Base-by-base conservation (phyloP, 306 rosid species). In the Cicer cuneatum region DNA sequence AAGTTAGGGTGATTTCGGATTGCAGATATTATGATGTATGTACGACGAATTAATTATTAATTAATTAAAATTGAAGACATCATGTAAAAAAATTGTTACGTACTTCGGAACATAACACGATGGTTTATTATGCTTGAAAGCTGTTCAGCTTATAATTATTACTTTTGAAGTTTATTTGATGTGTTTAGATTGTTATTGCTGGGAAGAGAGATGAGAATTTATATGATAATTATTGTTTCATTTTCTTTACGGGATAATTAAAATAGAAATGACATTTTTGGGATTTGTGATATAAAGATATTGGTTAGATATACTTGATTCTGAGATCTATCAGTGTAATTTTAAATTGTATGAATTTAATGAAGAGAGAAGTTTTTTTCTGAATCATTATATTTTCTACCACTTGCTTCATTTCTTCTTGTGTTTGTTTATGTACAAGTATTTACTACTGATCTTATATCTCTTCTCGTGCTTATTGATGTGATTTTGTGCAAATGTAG, bases 401-500 rank as follows among this genome's bases (percentile, higher is more conserved):
- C 62, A 15, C 53, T 66, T n/a, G 47, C 19, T 3, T 24, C 16
- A 16, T 74, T 38, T 13, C 33, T 72, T 49, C 40, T 40, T 48
- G 7, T 70, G 79, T 29, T 66, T 80, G 40, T 21, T 53, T 72
- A 6, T 69, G 53, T 74, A 14, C 8, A 24, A 67, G n/a, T 48
- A 11, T 47, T 57, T 78, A 38, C 58, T 63, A 15, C 15, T 41
- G 66, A 52, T 40, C 1, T 7, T 6, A 40, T 71, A 21, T 72
- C 56, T 72, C 29, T 1, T 37, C 21, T 63, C 51, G 61, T 15
- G 21, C 38, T 21, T 51, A 62, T 56, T 82, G 68, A 73, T 47
- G 53, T 79, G 76, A 45, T 43, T 18, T 61, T 81, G 46, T 69
- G 77, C 12, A 42, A 61, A 65, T 88, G 88, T 60, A 94, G 98